A percentile compares a stretch with the other conserved stretches of the same genome.
phyloP scores from a whole-genome alignment of 768 basidiomycete genomes.

The Suillus occidentalis region DNA sequence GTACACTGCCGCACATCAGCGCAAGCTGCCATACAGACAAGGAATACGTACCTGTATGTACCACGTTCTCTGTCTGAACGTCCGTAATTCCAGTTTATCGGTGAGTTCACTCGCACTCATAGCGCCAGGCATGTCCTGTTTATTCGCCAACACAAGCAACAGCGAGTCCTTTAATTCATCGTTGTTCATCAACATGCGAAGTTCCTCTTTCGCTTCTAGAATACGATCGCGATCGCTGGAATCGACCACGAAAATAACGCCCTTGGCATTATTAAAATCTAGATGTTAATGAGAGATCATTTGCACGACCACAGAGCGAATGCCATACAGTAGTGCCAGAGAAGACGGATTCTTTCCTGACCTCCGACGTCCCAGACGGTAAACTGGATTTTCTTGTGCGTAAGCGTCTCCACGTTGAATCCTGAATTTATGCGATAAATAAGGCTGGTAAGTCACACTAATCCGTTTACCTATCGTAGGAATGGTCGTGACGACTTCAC shows the following conservation, averaged over 20 bases:
- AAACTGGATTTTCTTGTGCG: slow-evolving; percentile 97
- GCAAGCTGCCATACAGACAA: not conserved
- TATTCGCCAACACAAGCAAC: slow-evolving; percentile 97
- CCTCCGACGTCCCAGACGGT: slow-evolving; percentile 97
- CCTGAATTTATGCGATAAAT: slow-evolving; percentile 37
- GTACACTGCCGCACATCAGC: slow-evolving; percentile 37
- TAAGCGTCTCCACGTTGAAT: slow-evolving; percentile 99
- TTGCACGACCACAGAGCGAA: not conserved
- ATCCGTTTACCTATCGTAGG: slow-evolving; percentile 66
- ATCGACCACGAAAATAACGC: slow-evolving; percentile 97
- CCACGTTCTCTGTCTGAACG: slow-evolving; percentile 97
- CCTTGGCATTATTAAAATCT: slow-evolving; percentile 91
- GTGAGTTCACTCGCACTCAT: slow-evolving; percentile 99
- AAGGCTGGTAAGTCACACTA: not conserved
- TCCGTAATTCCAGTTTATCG: slow-evolving; percentile 90
- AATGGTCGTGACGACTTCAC: slow-evolving; percentile 98
- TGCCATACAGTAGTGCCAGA: slow-evolving; percentile 79
- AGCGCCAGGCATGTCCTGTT: slow-evolving; percentile 96
- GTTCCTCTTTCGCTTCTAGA: slow-evolving; percentile 93
- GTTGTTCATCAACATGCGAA: slow-evolving; percentile 93
- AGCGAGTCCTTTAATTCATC: slow-evolving; percentile 97
- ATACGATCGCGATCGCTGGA: slow-evolving; percentile 93
- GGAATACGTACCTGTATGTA: slow-evolving; percentile 85
- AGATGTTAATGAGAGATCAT: not conserved
- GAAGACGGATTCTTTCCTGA: slow-evolving; percentile 96